These are phyloP conservation scores for Ceratobasidium sp. DNA, from an alignment of 1,284 basidiomycete genomes.

Conservation along the genomic window DNA sequence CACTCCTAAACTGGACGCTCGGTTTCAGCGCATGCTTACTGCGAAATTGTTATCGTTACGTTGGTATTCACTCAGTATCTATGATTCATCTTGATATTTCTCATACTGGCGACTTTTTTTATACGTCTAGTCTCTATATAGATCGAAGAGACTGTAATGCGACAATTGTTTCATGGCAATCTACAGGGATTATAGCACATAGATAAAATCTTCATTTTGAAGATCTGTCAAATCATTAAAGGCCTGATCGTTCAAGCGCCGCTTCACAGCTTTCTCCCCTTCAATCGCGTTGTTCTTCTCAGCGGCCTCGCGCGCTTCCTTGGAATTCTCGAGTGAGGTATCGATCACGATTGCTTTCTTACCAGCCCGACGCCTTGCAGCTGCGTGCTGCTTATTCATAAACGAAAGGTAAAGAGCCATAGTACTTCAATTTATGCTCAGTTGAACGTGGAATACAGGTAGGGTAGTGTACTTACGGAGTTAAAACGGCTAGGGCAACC, in stretches of 20 bases:
- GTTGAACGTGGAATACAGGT: background rate
- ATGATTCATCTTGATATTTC: too few relatives aligned
- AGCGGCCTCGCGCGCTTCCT: slow-evolving; percentile 48
- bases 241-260: slow-evolving; percentile 59
- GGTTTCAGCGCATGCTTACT: too few relatives aligned
- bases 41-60: too few relatives aligned
- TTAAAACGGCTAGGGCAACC: slow-evolving; percentile 57
- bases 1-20: too few relatives aligned
- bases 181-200: slow-evolving; percentile 54
- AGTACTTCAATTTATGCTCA: slow-evolving; percentile 42
- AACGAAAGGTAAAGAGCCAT: slow-evolving; percentile 61
- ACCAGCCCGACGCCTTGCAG: slow-evolving; percentile 58
- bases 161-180: background rate
- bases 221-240: slow-evolving; percentile 64
- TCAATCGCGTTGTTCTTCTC: slow-evolving; percentile 49
- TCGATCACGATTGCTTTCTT: slow-evolving; percentile 60
- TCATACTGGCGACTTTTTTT: too few relatives aligned
- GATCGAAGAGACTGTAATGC: too few relatives aligned
- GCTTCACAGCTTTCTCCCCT: slow-evolving; percentile 50
- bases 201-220: slow-evolving; percentile 65
- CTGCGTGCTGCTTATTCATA: slow-evolving; percentile 61
- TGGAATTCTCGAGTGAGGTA: slow-evolving; percentile 61
- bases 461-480: slow-evolving; percentile 52
- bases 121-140: too few relatives aligned
- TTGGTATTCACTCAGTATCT: too few relatives aligned